Base-by-base conservation (phyloP, 2,329 filamentous ascomycete species). In the Colletotrichum phormii region DNA sequence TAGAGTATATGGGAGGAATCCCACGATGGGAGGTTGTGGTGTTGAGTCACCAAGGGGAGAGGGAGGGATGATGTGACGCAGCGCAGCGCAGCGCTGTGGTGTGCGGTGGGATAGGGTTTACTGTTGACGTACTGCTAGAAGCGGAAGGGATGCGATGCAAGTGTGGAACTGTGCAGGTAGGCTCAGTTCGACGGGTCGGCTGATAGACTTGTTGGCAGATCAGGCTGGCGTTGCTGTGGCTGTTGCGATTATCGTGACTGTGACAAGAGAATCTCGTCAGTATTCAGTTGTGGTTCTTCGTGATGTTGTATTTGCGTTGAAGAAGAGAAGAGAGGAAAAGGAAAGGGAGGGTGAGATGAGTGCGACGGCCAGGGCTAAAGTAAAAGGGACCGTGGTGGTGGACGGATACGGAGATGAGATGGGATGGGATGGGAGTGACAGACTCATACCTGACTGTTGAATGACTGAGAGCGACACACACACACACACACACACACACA, bases 231-330 rank as follows among this genome's bases (percentile, higher is more conserved):
- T 79, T 81, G 86, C 87, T 89, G 88, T 82, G 31, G 60, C 61
- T 54, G 49, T 63, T 84, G 87, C 85, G 87, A 89, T 83, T 82
- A 87, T 87, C 88, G 82, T 84, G 85, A 87, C 89, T 88, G 89
- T 88, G 88, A 90, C 88, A 86, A 84, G 83, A 85, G 85, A 88
- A 85, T 88, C 88, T 88, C 83, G 82, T 82, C 85, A 80, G 80
- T 82, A 86, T 84, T 64, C 83, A 81, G 81, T 80, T 81, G 80
- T 79, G 79, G 75, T 79, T 81, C 80, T 81, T 80, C 79, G 80
- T 83, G 84, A 78, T 83, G 81, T 84, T 87, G 82, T 83, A 87
- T 84, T 86, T 87, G 84, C 81, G 85, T 85, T 84, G 80, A 80
- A 77, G 79, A 78, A 77, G 77, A 78, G 80, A 80, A 79, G 79